Conservation (phyloP, 2,329 filamentous ascomycete species). For the Endocalyx cinctus region DNA sequence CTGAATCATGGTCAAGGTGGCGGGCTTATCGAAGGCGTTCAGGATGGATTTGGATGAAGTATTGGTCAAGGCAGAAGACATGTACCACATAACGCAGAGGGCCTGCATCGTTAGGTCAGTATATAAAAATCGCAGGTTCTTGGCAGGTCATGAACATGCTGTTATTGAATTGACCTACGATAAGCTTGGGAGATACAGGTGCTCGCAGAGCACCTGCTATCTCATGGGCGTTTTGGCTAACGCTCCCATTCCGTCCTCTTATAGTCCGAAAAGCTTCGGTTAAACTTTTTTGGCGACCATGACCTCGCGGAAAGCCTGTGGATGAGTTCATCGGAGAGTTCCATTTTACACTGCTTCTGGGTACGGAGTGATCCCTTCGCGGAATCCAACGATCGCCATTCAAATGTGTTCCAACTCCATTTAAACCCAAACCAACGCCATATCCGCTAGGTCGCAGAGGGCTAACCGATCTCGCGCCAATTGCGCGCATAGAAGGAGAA, state of each 20-base stretch:
- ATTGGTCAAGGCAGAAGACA: constrained; percentile 91
- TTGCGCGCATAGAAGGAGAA: constrained; percentile 25
- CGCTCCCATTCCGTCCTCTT: constrained; percentile 73
- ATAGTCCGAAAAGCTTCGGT: constrained; percentile 84
- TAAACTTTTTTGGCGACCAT: constrained; percentile 72
- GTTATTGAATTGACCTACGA: constrained; percentile 69
- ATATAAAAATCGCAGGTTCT: constrained; percentile 8
- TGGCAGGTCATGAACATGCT: too few relatives aligned
- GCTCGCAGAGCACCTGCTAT: constrained; percentile 87
- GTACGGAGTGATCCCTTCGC: constrained; percentile 18
- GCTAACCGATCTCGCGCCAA: constrained; percentile 20
- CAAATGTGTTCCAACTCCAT: constrained; percentile 14
- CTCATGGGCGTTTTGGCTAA: constrained; percentile 90
- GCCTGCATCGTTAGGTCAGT: constrained; percentile 47
- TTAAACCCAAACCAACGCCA: constrained; percentile 25
- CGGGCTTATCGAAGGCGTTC: constrained; percentile 83
- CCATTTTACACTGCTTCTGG: constrained; percentile 26
- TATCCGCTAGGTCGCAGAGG: constrained; percentile 25
- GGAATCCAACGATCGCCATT: constrained; percentile 28
- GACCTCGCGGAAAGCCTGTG: constrained; percentile 20
- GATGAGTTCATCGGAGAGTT: constrained; percentile 15
- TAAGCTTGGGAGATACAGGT: constrained; percentile 80
- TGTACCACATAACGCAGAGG: constrained; percentile 89
- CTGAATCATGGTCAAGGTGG: constrained; percentile 87
- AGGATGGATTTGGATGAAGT: constrained; percentile 97